These are phyloP conservation scores for Clavaria fumosa DNA, from an alignment of 768 basidiomycete genomes.

Conservation along the genomic window DNA sequence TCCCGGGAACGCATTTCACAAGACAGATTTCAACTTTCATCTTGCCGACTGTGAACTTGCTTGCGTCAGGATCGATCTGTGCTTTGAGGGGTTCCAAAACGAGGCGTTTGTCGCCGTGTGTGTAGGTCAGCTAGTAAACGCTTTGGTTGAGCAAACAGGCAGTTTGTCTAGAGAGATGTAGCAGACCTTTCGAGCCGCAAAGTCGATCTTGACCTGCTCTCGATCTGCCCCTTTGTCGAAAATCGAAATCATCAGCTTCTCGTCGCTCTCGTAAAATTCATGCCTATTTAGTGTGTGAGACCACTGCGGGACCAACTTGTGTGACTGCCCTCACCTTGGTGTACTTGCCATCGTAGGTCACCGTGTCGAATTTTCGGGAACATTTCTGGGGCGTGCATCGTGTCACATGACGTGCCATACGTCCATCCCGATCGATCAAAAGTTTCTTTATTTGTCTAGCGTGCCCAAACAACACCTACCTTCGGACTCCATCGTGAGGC, in stretches of 20 bases:
- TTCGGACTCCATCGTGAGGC: no score
- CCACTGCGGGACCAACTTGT: no score
- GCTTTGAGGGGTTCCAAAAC: conserved; percentile 69
- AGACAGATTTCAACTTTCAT: conserved; percentile 83
- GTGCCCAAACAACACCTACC: no score
- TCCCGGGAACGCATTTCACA: conserved; percentile 43
- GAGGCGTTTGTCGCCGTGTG: conserved; percentile 55
- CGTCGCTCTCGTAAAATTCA: conserved; percentile 82
- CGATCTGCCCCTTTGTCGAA: conserved; percentile 70
- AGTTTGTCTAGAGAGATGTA: neutral
- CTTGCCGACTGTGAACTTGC: conserved; percentile 56
- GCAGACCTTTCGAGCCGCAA: conserved; percentile 47
- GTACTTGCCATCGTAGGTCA: no score
- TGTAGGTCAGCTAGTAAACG: conserved; percentile 35
- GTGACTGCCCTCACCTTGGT: no score
- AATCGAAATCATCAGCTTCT: conserved; percentile 53
- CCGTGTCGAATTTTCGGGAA: conserved; percentile 8
- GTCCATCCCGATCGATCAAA: no score
- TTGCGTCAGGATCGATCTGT: conserved; percentile 51
- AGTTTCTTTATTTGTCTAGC: no score
- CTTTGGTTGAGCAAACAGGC: neutral
- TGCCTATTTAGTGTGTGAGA: no score
- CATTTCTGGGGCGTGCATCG: neutral
- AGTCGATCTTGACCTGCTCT: conserved; percentile 39
- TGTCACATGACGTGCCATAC: neutral